Base-by-base conservation (phyloP, 129 eudicot genomes). In the Flaveria ramosissima region DNA sequence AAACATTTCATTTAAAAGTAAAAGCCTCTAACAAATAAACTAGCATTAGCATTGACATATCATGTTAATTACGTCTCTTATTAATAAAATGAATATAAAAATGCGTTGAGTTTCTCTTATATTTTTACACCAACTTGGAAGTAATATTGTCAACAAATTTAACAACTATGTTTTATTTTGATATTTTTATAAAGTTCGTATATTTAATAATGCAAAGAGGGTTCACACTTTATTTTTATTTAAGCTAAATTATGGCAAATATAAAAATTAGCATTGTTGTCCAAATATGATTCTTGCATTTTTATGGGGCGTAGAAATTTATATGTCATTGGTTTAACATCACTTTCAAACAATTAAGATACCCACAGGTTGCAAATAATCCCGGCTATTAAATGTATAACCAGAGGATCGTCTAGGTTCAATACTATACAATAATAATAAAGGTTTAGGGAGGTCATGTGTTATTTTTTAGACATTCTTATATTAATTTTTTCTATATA, bases 311-410 rank as follows among this genome's bases (percentile, higher is more conserved):
- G 67, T 36, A 36, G 65, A 76, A 77, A 66, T 66, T 20, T 74
- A 77, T 39, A 47, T 12, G 26, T 66, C 80, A 36, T 48, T 71
- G 46, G 66, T 79, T 79, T 71, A 30, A 62, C 73, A 70, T 70
- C 82, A 47, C 77, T 71, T 36, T 78, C 82, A 47, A 12, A n/a
- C 77, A 60, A 70, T 70, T 36, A 78, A 70, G 62, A 59, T 59
- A 32, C 52, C 21, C 14, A 30, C 13, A 52, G 12, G 4, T 45
- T 26, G 24, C 46, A 15, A 12, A 63, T 27, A 36, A 47, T 63
- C 63, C 43, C 19, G 30, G 1, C 16, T n/a, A 23, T 46, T 39
- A 6, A 26, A 6, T 61, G 47, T 16, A 65, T 16, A 30, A 59
- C 65, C 12, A 50, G 55, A 12, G 52, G 52, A 13, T 11, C 16